Conservation (phyloP, 306 rosid species). For the Vicia sativa region DNA sequence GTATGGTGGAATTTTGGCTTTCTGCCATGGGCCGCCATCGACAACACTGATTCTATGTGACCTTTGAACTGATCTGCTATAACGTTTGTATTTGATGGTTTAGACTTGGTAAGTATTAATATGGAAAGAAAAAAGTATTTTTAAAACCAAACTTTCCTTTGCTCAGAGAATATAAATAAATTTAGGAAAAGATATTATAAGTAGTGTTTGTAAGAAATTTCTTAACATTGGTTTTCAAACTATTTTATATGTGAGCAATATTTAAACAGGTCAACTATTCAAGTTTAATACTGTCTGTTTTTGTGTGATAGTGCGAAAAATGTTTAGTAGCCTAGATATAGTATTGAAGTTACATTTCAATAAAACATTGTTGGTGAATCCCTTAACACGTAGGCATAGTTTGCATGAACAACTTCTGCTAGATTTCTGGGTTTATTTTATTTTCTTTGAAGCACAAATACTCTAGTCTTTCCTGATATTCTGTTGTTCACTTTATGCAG, state of each 20-base stretch:
- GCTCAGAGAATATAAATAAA: too few relatives aligned
- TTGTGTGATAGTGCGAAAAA: conserved; percentile 13
- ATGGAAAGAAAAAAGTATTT: too few relatives aligned
- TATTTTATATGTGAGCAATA: neutral
- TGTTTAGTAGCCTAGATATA: neutral
- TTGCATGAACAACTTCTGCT: conserved; percentile 29
- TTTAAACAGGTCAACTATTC: neutral
- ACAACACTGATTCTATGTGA: too few relatives aligned
- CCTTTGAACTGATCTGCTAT: too few relatives aligned
- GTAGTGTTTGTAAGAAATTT: neutral
- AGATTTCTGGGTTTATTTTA: conserved; percentile 2
- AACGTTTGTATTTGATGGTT: too few relatives aligned
- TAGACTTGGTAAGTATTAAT: too few relatives aligned
- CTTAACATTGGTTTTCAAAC: neutral
- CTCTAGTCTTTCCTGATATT: conserved; percentile 16
- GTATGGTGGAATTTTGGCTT: too few relatives aligned
- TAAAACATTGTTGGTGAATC: neutral
- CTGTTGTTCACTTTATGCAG: conserved; percentile 51
- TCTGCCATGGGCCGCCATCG: too few relatives aligned
- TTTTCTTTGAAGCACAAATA: conserved; percentile 6
- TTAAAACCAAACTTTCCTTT: too few relatives aligned
- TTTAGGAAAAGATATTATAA: too few relatives aligned
- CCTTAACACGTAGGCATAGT: neutral
- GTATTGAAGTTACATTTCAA: conserved; percentile 17
- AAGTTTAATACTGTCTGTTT: neutral